A percentile compares a stretch with the other conserved stretches of the same genome.
phyloP scores from a whole-genome alignment of 805 yeast genomes.

The Sugiyamaella floridensis region DNA sequence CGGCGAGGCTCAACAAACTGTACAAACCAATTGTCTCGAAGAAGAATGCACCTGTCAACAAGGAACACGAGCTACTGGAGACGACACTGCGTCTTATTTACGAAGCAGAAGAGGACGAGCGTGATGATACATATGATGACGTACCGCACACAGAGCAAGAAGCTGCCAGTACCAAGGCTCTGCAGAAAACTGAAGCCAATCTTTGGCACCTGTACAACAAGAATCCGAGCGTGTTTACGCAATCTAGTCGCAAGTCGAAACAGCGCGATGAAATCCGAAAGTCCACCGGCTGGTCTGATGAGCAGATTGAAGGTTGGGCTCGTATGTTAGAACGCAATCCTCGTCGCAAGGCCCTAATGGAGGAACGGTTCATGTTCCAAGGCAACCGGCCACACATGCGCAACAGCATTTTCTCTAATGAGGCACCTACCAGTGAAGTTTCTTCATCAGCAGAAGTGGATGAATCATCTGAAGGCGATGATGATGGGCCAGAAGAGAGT shows the following conservation, averaged over 20 bases:
- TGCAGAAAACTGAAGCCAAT: constrained; percentile 45
- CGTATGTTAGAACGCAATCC: constrained; percentile 65
- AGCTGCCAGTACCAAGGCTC: constrained; percentile 26
- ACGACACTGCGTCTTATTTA: constrained; percentile 43
- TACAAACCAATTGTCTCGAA: background rate
- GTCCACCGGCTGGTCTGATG: constrained; percentile 69
- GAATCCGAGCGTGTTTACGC: constrained; percentile 44
- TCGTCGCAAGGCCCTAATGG: constrained; percentile 51
- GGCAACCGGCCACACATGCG: constrained; percentile 30
- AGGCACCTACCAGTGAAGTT: background rate
- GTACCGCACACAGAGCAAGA: constrained; percentile 24
- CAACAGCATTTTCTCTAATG: constrained; percentile 1
- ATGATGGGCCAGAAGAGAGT: background rate
- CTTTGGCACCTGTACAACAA: constrained; percentile 52
- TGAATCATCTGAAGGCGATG: background rate
- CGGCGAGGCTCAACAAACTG: background rate
- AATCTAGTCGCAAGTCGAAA: constrained; percentile 44
- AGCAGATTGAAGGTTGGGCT: constrained; percentile 92
- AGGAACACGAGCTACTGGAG: constrained; percentile 15
- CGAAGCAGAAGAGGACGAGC: constrained; percentile 76
- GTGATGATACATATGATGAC: constrained; percentile 52
- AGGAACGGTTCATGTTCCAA: constrained; percentile 50
- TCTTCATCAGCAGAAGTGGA: background rate
- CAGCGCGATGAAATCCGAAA: constrained; percentile 46
- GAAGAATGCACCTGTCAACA: constrained; percentile 12